phyloP scores from a whole-genome alignment of 106 monocot genomes.

The Apostasia shenzhenica region DNA sequence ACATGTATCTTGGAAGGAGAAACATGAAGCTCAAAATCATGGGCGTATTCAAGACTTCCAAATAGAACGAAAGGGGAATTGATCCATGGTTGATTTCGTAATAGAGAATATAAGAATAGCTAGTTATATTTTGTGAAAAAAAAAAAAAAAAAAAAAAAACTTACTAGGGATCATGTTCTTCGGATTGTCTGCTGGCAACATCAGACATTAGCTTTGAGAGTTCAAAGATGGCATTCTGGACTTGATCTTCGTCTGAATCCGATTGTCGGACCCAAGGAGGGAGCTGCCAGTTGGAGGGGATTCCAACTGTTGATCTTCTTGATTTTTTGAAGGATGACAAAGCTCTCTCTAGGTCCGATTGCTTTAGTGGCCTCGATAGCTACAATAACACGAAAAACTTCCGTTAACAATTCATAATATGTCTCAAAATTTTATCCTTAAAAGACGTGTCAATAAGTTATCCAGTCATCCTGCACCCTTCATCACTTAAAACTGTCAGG shows the following conservation, averaged over 20 bases:
- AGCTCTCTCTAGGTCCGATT: conserved; percentile 20
- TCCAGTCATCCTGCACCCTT: no score
- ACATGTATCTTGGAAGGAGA: neutral
- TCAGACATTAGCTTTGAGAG: conserved; percentile 12
- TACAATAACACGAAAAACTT: neutral
- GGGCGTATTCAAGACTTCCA: neutral
- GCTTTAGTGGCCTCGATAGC: conserved; percentile 10
- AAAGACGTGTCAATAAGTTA: no score
- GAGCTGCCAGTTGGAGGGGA: neutral
- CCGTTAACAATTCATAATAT: neutral
- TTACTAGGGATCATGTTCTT: neutral
- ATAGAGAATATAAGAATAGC: no score
- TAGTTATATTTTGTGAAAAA: no score
- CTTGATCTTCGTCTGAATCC: conserved; percentile 1
- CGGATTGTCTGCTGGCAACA: neutral
- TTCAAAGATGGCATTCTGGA: conserved; percentile 14
- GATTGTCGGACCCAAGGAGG: conserved; percentile 5
- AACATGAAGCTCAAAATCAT: neutral
- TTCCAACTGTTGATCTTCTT: neutral
- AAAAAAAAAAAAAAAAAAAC: no score
- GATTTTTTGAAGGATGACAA: conserved; percentile 13
- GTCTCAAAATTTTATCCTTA: no score
- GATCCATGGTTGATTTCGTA: neutral
- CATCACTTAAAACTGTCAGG: no score
- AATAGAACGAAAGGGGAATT: neutral